Evolutionary conservation across 345 rosid species (phyloP), one percentile per base, ranked within the genome.

Genomic region (Salix suchowensis): DNA sequence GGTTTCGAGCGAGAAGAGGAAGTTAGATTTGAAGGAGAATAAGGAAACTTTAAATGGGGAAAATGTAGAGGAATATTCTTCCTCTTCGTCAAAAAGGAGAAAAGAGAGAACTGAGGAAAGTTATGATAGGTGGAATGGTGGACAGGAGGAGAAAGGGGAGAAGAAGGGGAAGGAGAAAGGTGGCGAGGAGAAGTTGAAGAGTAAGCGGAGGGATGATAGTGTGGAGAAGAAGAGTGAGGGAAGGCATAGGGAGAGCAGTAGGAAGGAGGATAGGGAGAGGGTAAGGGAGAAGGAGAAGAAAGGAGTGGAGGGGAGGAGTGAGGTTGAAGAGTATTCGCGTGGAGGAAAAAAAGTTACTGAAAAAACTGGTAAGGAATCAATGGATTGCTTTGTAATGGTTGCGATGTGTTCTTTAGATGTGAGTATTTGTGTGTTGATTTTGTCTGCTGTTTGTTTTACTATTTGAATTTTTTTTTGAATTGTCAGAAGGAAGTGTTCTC

Each of bases 121-220:
- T 9, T 87, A 60, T 36, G 97, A 91, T 76, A 82, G 98, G 84
- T 93, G 97, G 97, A 89, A 86, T 79, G 94, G 92, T 5, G 89
- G 94, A 2, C 90, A 86, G 6, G 94, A 87, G 32, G 91, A 83
- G 65, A 39, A 15, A 14, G 77, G 34, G 74, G 84, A 74, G 36
- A 92, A 81, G 89, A 93, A 90, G 85, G 74, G 75, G 1, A 95
- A 90, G 71, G 83, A 75, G 69, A 82, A 75, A 55, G 85, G 85
- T 3, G 80, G 89, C 54, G 99, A 58, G 64, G 64, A 58, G 28
- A 58, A 89, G 60, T 84, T 87, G n/a, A 91, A 81, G 87, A 90
- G 89, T 76, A 92, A 81, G 85, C 87, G 83, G 77, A 86, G 88
- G 77, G 97, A 87, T 21, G 87, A 79, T 26, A 88, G 72, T 54